phyloP scores from a whole-genome alignment of 2,329 filamentous ascomycete species.

The Magnaporthales sp. region DNA sequence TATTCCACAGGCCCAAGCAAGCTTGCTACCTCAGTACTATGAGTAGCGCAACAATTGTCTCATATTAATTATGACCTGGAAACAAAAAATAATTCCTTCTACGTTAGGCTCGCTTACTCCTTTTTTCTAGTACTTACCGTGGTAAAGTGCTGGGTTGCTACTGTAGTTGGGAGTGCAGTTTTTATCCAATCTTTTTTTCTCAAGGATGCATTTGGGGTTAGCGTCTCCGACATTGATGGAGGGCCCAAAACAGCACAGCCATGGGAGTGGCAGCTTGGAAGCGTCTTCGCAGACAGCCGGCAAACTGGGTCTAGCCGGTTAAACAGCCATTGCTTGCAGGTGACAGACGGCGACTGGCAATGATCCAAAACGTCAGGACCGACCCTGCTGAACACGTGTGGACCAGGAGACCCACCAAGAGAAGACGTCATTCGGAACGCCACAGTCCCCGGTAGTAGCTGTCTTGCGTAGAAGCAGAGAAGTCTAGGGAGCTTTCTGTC shows the following conservation, averaged over 20 bases:
- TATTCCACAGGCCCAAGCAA: too few species aligned
- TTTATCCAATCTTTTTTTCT: neutral
- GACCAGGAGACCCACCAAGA: neutral
- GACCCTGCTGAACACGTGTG: neutral
- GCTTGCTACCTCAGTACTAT: too few species aligned
- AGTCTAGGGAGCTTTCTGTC: neutral
- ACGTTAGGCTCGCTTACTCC: too few species aligned
- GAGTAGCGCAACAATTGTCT: neutral
- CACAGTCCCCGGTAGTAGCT: neutral
- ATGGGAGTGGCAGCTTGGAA: neutral
- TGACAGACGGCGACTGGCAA: neutral
- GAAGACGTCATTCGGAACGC: neutral
- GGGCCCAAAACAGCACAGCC: neutral
- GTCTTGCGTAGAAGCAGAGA: neutral
- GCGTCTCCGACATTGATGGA: neutral
- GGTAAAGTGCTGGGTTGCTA: too few species aligned
- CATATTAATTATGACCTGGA: neutral
- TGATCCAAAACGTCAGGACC: neutral
- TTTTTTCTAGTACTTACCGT: neutral
- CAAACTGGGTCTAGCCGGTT: neutral
- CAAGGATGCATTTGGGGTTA: neutral
- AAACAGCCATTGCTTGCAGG: neutral
- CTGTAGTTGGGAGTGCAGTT: neutral
- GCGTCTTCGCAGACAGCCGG: neutral
- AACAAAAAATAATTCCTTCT: too few species aligned